Percentiles rank a stretch among this genome's conserved stretches.
These are phyloP conservation scores for Quambalaria eucalypti DNA, from an alignment of 1,284 basidiomycete genomes.

Conservation along the genomic window DNA sequence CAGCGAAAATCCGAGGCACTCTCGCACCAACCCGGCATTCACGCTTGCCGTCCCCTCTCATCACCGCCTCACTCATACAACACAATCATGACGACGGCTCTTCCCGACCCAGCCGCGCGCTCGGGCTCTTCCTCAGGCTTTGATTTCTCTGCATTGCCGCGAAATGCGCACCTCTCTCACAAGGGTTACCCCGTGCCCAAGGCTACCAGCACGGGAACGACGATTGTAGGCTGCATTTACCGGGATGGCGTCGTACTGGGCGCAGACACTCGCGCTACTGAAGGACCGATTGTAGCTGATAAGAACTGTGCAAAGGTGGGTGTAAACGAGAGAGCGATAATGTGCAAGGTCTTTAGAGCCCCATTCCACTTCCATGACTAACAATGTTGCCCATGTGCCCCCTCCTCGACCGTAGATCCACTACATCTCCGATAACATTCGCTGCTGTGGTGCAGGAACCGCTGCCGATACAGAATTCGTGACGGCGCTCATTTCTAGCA, in stretches of 20 bases:
- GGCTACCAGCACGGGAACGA: constrained; percentile 69
- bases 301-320: constrained; percentile 98
- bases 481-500: constrained; percentile 40
- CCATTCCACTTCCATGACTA: too few species aligned
- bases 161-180: constrained; percentile 68
- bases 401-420: constrained; percentile 61
- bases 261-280: constrained; percentile 91
- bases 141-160: constrained; percentile 63
- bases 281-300: constrained; percentile 90
- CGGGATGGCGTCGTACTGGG: constrained; percentile 88
- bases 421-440: constrained; percentile 60
- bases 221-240: constrained; percentile 82
- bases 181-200: constrained; percentile 56
- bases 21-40: too few species aligned
- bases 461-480: constrained; percentile 94
- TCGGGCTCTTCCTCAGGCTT: constrained; percentile 52
- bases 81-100: too few species aligned
- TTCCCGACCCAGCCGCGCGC: too few species aligned
- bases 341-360: neutral
- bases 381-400: too few species aligned
- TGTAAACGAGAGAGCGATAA: neutral
- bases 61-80: too few species aligned
- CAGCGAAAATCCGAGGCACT: too few species aligned
- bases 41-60: too few species aligned
- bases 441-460: constrained; percentile 97